phyloP scores from a whole-genome alignment of 2,329 filamentous ascomycete species.

The Rhynchosporium graminicola region DNA sequence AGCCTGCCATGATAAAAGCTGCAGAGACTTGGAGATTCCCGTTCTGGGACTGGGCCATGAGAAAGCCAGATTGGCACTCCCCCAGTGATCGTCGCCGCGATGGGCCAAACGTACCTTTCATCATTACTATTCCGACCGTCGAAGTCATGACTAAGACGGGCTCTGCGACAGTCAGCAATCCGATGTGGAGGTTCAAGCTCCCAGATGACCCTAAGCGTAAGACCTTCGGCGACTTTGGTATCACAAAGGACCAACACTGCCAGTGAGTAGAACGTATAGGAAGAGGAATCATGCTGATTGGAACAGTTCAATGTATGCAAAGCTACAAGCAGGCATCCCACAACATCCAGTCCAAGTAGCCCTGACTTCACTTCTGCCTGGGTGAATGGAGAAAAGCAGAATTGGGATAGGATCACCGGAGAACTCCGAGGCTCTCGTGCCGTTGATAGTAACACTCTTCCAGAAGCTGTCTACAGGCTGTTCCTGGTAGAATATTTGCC shows the following conservation, averaged over 20 bases:
- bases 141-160: conserved; percentile 27
- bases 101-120: conserved; percentile 24
- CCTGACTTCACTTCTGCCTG: conserved; percentile 16
- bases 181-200: conserved; percentile 25
- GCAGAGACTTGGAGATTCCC: conserved; percentile 45
- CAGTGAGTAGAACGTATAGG: conserved; percentile 5
- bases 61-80: conserved; percentile 24
- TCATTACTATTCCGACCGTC: conserved; percentile 21
- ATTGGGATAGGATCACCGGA: conserved; percentile 19
- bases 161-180: conserved; percentile 21
- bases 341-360: conserved; percentile 13
- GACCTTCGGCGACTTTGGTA: conserved; percentile 26
- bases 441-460: conserved; percentile 22
- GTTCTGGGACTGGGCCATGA: conserved; percentile 50
- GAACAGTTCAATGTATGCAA: conserved; percentile 19
- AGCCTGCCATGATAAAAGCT: conserved; percentile 34
- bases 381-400: conserved; percentile 22
- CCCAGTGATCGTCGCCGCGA: conserved; percentile 17
- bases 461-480: conserved; percentile 24
- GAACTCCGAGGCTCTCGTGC: conserved; percentile 16
- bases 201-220: conserved; percentile 14
- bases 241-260: conserved; percentile 18
- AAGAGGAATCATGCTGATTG: not conserved
- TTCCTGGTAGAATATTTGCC: conserved; percentile 22
- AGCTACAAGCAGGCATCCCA: conserved; percentile 20